A percentile compares a stretch with the other conserved stretches of the same genome.
Conservation (phyloP, 2,329 filamentous ascomycete genomes). For the Magnaporthiopsis rhizophila region DNA sequence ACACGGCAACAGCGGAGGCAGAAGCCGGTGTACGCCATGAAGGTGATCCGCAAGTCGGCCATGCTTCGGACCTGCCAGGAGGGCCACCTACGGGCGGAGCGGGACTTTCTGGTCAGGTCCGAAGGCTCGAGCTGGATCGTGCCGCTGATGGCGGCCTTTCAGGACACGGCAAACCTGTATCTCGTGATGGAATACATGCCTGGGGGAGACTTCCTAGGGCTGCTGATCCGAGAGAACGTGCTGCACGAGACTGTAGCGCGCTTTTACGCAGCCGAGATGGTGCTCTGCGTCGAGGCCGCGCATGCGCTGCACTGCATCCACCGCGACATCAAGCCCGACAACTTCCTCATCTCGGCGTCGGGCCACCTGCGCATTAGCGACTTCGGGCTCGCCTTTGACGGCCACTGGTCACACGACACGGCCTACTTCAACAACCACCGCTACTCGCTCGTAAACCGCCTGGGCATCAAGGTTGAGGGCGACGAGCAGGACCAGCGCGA, state of each 20-base stretch:
- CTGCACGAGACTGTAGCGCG: conserved; percentile 70
- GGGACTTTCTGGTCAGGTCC: conserved; percentile 84
- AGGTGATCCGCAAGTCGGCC: conserved; percentile 87
- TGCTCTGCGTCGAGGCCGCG: conserved; percentile 86
- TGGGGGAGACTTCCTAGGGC: conserved; percentile 83
- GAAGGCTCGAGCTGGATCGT: conserved; percentile 87
- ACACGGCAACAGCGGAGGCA: conserved; percentile 7
- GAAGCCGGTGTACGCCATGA: conserved; percentile 77
- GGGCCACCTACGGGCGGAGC: conserved; percentile 81
- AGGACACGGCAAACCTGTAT: conserved; percentile 77
- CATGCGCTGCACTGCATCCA: conserved; percentile 88
- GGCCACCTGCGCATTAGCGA: conserved; percentile 95
- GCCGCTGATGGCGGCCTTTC: conserved; percentile 79
- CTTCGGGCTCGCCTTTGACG: conserved; percentile 91
- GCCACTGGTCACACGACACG: conserved; percentile 89
- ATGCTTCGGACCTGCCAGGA: conserved; percentile 91
- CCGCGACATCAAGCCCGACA: conserved; percentile 93
- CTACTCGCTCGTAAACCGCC: conserved; percentile 66
- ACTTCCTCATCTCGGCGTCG: conserved; percentile 81
- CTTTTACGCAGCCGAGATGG: conserved; percentile 94
- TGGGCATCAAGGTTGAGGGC: conserved; percentile 66
- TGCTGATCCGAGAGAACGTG: conserved; percentile 78
- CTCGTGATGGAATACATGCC: conserved; percentile 99
- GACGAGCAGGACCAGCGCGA: conserved; percentile 63
- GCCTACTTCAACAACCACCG: conserved; percentile 79